Evolutionary conservation across 1,284 basidiomycete species (phyloP), one percentile per base, ranked within the genome.

Genomic region (Cutaneotrichosporon sp.): DNA sequence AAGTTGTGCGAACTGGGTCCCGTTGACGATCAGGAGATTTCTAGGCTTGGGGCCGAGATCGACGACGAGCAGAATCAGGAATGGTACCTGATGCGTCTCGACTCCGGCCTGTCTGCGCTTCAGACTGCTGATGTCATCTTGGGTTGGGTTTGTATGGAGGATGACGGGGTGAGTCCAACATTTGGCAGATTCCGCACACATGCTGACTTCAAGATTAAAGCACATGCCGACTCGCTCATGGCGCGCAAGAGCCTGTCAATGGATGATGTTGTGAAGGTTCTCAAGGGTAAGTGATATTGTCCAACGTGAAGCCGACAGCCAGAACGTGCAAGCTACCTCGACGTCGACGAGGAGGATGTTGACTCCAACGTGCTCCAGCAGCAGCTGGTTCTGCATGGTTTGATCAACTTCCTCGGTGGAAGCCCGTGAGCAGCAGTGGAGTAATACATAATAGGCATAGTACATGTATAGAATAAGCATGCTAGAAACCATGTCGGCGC

Each of bases 141-240:
- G 32, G 94, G 90, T 1, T 99, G 97, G 97, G 80, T 98, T 32
- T 86, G 87, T 63, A 97, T 98, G 93, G 97, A 99, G 81, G 97
- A 99, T 72, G 97, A 99, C 72, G 97, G 94, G 36, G 93, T 95
- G 81, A 66, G 90, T 77, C 4, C 31, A n/a, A 56, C 18, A 21
- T 14, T 11, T 40, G 31, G 56, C 5, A 42, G 16, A 34, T 46
- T 16, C 40, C 14, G 13, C 14, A 5, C 40, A 18, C 56, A 3
- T 62, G 51, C 60, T 58, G 40, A 56, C 22, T 55, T 4, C 58
- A n/a, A 81, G 77, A 75, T 77, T 10, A 87, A 87, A 49, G 81
- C 82, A 18, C 94, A 97, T 77, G 82, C 88, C 10, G 79, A 85
- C 60, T 86, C 88, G 73, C 88, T 97, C 82, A 82, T 97, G 22